Evolutionary conservation across 2,329 filamentous ascomycete species (phyloP), one percentile per base, ranked within the genome.

Genomic region (Phialophora expanda): DNA sequence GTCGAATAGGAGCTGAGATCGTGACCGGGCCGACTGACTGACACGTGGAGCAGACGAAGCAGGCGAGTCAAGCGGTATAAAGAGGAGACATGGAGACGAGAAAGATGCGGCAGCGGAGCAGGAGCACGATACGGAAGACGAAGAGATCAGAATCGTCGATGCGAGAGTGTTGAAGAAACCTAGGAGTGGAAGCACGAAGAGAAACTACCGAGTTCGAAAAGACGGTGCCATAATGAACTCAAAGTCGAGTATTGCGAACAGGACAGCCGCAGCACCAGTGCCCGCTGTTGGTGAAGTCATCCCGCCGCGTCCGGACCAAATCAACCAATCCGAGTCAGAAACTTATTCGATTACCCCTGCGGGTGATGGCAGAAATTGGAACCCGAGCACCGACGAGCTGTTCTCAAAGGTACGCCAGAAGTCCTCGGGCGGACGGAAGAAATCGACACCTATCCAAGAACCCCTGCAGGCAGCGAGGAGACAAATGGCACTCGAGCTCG

Each of bases 221-320:
- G 38, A 8, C 38, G 6, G 5, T 17, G 38, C 38, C 17, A 44
- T 2, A 3, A 3, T 3, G 14, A 26, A 4, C 5, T 8, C 2
- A 5, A 28, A 51, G 48, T 26, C 48, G 5, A 20, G 24, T 3
- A 4, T 28, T 26, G 22, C 22, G 4, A 24, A 22, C 7, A 1
- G 11, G 14, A 12, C 22, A 28, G 48, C 7, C 48, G 12, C 20
- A 12, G 17, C 20, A 44, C 14, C 6, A 3, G 6, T n/a, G 17
- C 38, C 38, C 1, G 17, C 38, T 44, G 38, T 44, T 44, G 38
- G 38, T 7, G 48, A 51, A 28, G 48, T 51, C n/a, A 55, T 55
- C n/a, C 53, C 53, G 8, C 53, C 53, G 17, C 53, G 53, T 8
- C 53, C 53, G 24, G 53, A 55, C 53, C 24, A 55, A 17, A 55